Conservation (phyloP, 257 asterid genomes). For the Verbascum thapsus region DNA sequence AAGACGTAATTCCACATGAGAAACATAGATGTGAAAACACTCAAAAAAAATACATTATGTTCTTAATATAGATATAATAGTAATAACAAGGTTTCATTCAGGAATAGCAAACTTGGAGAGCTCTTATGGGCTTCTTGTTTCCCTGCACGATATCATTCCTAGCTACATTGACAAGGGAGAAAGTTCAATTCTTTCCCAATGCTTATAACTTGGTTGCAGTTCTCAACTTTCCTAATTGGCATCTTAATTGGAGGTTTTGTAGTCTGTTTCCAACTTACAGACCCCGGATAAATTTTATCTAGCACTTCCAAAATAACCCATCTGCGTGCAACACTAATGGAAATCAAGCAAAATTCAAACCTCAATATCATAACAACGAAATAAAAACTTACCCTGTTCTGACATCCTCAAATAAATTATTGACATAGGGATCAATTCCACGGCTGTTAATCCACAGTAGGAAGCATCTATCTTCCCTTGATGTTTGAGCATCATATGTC, state of each 20-base stretch:
- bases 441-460: slow-evolving; percentile 95
- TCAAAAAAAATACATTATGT: too few relatives aligned
- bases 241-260: slow-evolving; percentile 74
- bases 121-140: slow-evolving; percentile 74
- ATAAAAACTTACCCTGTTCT: slow-evolving; percentile 61
- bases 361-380: slow-evolving; percentile 20
- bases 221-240: slow-evolving; percentile 78
- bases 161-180: slow-evolving; percentile 77
- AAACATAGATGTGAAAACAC: too few relatives aligned
- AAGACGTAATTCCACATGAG: too few relatives aligned
- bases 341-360: slow-evolving; percentile 16
- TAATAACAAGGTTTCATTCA: too few relatives aligned
- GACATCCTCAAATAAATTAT: slow-evolving; percentile 84
- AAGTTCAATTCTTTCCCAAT: slow-evolving; percentile 64
- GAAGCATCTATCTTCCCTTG: slow-evolving; percentile 96
- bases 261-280: slow-evolving; percentile 73
- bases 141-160: slow-evolving; percentile 81
- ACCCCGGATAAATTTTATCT: slow-evolving; percentile 56
- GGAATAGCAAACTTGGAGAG: too few relatives aligned
- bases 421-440: slow-evolving; percentile 71
- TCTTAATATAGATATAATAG: too few relatives aligned
- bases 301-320: slow-evolving; percentile 71
- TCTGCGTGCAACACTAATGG: slow-evolving; percentile 38
- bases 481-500: slow-evolving; percentile 89
- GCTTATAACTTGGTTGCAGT: slow-evolving; percentile 74